Conservation (phyloP, 495 filamentous ascomycete genomes). For the Chaetomidium leptoderma region DNA sequence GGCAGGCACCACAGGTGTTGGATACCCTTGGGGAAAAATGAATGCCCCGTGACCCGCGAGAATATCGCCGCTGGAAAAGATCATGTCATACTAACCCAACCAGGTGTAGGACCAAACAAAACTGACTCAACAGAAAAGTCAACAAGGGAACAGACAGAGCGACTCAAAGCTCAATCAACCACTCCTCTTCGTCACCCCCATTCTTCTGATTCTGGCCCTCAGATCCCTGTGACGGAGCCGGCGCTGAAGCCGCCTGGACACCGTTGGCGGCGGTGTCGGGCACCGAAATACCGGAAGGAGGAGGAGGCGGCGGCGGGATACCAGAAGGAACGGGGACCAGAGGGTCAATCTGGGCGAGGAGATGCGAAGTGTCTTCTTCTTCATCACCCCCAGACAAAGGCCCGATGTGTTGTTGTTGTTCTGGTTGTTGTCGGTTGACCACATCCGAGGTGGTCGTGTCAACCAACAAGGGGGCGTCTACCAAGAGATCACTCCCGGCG, state of each 20-base stretch:
- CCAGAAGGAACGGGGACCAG: no score
- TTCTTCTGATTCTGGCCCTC: not conserved
- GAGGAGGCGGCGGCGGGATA: no score
- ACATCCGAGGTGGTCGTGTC: not conserved
- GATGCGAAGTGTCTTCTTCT: not conserved
- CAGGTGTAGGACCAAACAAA: not conserved
- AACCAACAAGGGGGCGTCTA: not conserved
- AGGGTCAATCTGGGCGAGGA: not conserved
- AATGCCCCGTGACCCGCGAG: not conserved
- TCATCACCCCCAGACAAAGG: no score
- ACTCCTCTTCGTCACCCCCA: conserved; percentile 7
- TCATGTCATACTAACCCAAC: not conserved
- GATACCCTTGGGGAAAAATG: no score
- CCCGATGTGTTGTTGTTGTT: no score
- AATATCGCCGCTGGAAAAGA: not conserved
- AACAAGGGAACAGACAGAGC: not conserved
- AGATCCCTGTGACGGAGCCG: not conserved
- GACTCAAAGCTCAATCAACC: conserved; percentile 17
- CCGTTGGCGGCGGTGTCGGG: no score
- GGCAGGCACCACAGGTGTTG: no score
- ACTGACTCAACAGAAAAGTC: not conserved
- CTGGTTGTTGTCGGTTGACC: no score
- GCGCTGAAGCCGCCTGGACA: no score
- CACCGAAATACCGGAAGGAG: no score
- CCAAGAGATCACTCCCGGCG: not conserved